phyloP scores from a whole-genome alignment of 371 early-diverging fungal genomes.

The Apophysomyces elegans region DNA sequence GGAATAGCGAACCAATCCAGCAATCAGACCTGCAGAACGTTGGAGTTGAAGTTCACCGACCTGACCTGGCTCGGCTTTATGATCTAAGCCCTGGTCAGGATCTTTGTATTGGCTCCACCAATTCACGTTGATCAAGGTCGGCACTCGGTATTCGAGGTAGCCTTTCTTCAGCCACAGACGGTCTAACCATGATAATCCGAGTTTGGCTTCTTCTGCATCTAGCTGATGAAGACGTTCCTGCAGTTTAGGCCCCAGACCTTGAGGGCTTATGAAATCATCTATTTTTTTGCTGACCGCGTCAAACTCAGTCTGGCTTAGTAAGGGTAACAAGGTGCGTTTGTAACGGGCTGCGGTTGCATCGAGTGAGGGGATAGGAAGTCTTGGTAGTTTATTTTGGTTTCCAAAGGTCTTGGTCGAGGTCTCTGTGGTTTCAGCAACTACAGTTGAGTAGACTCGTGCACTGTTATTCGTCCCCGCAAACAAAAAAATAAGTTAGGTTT shows the following conservation, averaged over 20 bases:
- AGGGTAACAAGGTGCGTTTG: slow-evolving; percentile 67
- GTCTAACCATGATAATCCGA: slow-evolving; percentile 82
- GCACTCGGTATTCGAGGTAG: slow-evolving; percentile 88
- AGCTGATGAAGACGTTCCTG: slow-evolving; percentile 75
- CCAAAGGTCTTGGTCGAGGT: slow-evolving; percentile 59
- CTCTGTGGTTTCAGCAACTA: not conserved
- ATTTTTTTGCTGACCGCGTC: slow-evolving; percentile 58
- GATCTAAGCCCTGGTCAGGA: slow-evolving; percentile 54
- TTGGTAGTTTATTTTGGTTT: slow-evolving; percentile 75
- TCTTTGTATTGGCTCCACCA: slow-evolving; percentile 84
- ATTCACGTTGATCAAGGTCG: slow-evolving; percentile 85
- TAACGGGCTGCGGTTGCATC: slow-evolving; percentile 76
- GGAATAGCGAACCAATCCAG: slow-evolving; percentile 73
- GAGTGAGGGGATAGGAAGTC: slow-evolving; percentile 83
- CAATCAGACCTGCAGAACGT: slow-evolving; percentile 77
- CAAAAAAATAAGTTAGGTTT: not conserved
- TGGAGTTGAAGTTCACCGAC: slow-evolving; percentile 75
- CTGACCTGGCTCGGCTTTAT: slow-evolving; percentile 52
- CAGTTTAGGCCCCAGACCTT: slow-evolving; percentile 70
- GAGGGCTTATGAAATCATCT: slow-evolving; percentile 61
- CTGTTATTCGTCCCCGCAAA: not conserved
- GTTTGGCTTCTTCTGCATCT: slow-evolving; percentile 53
- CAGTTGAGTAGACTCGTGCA: not conserved
- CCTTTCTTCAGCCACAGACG: slow-evolving; percentile 86
- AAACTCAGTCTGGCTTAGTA: slow-evolving; percentile 60